Percentiles rank a stretch among this genome's conserved stretches.
phyloP scores from a whole-genome alignment of 2,329 filamentous ascomycete species.

The Talaromyces sp. region DNA sequence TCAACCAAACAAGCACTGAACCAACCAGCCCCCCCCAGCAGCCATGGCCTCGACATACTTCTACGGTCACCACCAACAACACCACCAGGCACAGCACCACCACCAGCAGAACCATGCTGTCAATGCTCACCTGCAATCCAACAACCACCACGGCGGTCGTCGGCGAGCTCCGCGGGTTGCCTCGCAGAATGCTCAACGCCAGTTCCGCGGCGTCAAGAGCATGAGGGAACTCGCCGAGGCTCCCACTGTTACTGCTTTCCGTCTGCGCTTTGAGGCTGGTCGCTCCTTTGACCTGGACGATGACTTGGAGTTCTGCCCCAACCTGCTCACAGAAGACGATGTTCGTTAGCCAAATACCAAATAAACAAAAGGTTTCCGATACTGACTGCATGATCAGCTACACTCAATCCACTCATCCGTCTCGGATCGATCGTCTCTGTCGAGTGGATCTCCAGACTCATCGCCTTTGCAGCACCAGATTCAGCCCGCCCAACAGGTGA shows the following conservation, averaged over 20 bases:
- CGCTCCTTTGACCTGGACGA: conserved; percentile 94
- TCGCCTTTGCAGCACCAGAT: conserved; percentile 84
- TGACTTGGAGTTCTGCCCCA: conserved; percentile 91
- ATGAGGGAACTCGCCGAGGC: conserved; percentile 82
- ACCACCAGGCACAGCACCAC: conserved; percentile 36
- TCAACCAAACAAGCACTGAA: conserved; percentile 4
- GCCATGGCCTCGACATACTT: conserved; percentile 32
- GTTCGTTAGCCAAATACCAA: conserved; percentile 47
- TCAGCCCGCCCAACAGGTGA: conserved; percentile 66
- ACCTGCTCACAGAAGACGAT: conserved; percentile 87
- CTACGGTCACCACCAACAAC: conserved; percentile 41
- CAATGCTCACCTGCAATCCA: conserved; percentile 43
- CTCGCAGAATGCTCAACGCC: conserved; percentile 76
- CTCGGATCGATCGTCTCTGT: conserved; percentile 90
- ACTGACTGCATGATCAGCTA: conserved; percentile 51
- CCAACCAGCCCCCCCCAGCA: neutral
- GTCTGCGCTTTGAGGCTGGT: conserved; percentile 82
- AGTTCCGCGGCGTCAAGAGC: conserved; percentile 77
- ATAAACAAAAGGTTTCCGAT: neutral
- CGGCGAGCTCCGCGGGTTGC: conserved; percentile 77
- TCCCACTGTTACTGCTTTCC: conserved; percentile 71
- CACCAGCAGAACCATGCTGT: conserved; percentile 37
- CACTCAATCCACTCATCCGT: conserved; percentile 84
- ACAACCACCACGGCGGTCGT: conserved; percentile 74
- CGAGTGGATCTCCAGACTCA: conserved; percentile 86